Conservation (phyloP, 306 rosid species). For the Mimosa pudica region DNA sequence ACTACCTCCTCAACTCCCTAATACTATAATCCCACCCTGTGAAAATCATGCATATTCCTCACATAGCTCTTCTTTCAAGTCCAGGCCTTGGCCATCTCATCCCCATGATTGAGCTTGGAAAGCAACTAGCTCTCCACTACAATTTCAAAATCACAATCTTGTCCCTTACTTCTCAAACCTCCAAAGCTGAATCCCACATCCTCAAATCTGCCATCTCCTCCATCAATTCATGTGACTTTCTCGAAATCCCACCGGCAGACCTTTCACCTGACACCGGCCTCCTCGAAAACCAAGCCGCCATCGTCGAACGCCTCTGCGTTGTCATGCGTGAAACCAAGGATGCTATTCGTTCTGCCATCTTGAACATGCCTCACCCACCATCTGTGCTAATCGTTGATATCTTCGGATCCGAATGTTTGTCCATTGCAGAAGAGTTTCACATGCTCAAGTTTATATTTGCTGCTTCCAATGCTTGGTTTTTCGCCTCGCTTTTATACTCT, state of each 20-base stretch:
- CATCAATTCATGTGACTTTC: constrained; percentile 20
- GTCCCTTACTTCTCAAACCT: constrained; percentile 16
- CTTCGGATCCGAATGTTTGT: not conserved
- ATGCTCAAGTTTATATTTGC: not conserved
- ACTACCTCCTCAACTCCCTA: too few species aligned
- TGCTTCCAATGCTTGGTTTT: constrained; percentile 38
- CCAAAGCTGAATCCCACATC: constrained; percentile 18
- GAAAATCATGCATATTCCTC: not conserved
- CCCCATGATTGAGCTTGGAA: not conserved
- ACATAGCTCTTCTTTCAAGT: not conserved
- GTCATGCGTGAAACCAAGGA: not conserved
- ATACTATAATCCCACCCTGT: too few species aligned
- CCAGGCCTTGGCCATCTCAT: not conserved
- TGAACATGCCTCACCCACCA: not conserved
- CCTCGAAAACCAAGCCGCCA: not conserved
- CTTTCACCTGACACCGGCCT: not conserved
- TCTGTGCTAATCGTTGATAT: constrained; percentile 1
- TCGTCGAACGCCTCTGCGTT: not conserved
- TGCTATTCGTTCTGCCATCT: not conserved
- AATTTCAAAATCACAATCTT: constrained; percentile 37
- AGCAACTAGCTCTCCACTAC: constrained; percentile 21
- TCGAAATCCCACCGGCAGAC: constrained; percentile 31
- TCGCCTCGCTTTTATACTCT: not conserved
- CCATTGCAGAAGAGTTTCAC: constrained; percentile 30
- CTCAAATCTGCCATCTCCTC: constrained; percentile 19